Evolutionary conservation across 169 alveolate species (phyloP), one percentile per base, ranked within the genome.

Genomic region (Theileria parva): DNA sequence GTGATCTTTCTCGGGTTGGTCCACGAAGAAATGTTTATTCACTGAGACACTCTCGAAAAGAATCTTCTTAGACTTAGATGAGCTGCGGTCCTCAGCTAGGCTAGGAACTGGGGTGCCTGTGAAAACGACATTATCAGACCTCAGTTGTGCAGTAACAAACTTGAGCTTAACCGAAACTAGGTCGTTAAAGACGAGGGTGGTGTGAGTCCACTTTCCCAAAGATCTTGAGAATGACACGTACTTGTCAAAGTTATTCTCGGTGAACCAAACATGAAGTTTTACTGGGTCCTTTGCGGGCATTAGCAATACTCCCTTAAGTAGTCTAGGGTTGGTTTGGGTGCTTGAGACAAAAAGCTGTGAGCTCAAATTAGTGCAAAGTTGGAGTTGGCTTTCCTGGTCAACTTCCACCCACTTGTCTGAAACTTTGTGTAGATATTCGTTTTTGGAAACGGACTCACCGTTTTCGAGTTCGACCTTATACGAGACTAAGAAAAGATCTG

Each of bases 221-320:
- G 23, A 32, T 39, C 39, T 63, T 21, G 32, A 21, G 19, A 27
- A 63, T 13, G 71, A 63, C 27, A 39, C 71, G 50, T 23, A 63
- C 50, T 21, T 63, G 71, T 63, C 39, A 8, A 15, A 21, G 34
- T 15, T 30, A 21, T 21, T 21, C 19, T 63, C 71, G 21, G 39
- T n/a, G 71, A 23, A 63, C 71, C 32, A 17, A 17, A 63, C 71
- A 39, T 21, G 25, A 17, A 63, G 39, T 34, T 63, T 63, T 0
- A 28, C 21, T 15, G 71, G 71, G 7, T 21, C 39, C 23, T 63
- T 21, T 21, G 21, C 5, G 23, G 71, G 71, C 27, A 32, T 63
- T 39, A 63, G 71, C 50, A 63, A 17, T 39, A 63, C 71, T 63
- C 39, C 71, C 51, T 63, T 63, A 17, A 63, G 71, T 13, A 15